Conservation (phyloP, 306 rosid species). For the Trichosanthes truncata region DNA sequence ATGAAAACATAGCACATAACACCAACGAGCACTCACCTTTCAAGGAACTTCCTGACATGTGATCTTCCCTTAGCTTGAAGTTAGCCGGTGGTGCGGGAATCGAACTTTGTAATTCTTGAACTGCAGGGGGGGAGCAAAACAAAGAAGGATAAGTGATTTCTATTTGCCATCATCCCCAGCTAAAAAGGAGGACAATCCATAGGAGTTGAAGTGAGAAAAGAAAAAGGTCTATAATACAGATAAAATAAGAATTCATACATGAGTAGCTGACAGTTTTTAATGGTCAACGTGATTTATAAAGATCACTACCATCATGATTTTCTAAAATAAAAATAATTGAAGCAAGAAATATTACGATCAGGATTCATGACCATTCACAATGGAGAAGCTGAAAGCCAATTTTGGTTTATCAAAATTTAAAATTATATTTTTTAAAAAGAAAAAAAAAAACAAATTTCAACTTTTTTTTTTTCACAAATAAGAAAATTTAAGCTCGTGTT, state of each 20-base stretch:
- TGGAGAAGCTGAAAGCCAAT: neutral
- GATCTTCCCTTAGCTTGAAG: slow-evolving; percentile 84
- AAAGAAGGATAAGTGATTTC: slow-evolving; percentile 11
- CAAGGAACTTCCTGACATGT: slow-evolving; percentile 86
- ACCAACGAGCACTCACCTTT: slow-evolving; percentile 46
- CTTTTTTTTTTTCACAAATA: neutral
- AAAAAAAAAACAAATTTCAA: too few relatives aligned
- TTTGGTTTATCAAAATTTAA: neutral
- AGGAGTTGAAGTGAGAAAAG: neutral
- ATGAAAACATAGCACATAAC: neutral
- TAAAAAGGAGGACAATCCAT: neutral
- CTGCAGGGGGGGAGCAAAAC: slow-evolving; percentile 29
- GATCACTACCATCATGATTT: neutral
- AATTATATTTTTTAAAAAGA: too few relatives aligned
- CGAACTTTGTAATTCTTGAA: slow-evolving; percentile 73
- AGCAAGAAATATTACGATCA: neutral
- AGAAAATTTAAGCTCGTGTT: neutral
- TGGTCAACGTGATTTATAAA: neutral
- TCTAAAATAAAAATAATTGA: neutral
- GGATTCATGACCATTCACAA: neutral
- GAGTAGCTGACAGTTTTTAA: neutral
- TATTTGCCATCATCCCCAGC: neutral
- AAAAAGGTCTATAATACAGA: neutral
- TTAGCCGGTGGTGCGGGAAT: slow-evolving; percentile 92
- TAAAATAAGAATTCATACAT: neutral